Percentiles rank a stretch among this genome's conserved stretches.
phyloP scores from a whole-genome alignment of 2,329 filamentous ascomycete genomes.

The Pseudogymnoascus sp. region DNA sequence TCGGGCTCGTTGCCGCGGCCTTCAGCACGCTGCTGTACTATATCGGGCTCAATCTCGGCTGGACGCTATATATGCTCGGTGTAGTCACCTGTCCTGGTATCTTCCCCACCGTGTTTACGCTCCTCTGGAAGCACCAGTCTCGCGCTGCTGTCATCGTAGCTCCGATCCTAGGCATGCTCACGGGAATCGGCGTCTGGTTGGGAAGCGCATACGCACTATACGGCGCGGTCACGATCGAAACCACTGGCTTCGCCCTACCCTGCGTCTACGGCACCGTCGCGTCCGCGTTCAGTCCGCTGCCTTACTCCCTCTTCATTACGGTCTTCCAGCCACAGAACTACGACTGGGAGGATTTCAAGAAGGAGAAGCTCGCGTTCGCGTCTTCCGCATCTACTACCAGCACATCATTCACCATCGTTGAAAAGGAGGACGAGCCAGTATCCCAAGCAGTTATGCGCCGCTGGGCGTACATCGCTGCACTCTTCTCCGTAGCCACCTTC shows the following conservation, averaged over 20 bases:
- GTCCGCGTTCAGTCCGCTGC: constrained; percentile 35
- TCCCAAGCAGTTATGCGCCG: constrained; percentile 26
- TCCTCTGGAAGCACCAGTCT: constrained; percentile 45
- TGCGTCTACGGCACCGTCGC: constrained; percentile 48
- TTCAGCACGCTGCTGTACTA: constrained; percentile 48
- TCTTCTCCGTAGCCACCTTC: constrained; percentile 44
- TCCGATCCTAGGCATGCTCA: constrained; percentile 43
- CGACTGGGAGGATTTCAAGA: constrained; percentile 35
- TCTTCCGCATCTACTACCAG: constrained; percentile 22
- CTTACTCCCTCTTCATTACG: constrained; percentile 42
- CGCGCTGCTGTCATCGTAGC: constrained; percentile 42
- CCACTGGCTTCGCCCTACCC: constrained; percentile 42
- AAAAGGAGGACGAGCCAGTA: constrained; percentile 29
- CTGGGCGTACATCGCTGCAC: constrained; percentile 40
- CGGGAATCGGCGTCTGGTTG: constrained; percentile 47
- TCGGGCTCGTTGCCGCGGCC: constrained; percentile 42
- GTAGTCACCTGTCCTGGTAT: constrained; percentile 47
- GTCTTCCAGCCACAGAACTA: constrained; percentile 33
- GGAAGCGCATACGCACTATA: constrained; percentile 39
- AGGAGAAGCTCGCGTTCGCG: constrained; percentile 35
- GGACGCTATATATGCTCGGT: constrained; percentile 48
- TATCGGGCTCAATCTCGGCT: constrained; percentile 46
- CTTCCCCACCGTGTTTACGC: constrained; percentile 46
- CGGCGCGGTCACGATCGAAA: constrained; percentile 40
- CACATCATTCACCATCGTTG: constrained; percentile 9